A percentile compares a stretch with the other conserved stretches of the same genome.
phyloP scores from a whole-genome alignment of 805 yeast genomes.

The Torulaspora microellipsoides region DNA sequence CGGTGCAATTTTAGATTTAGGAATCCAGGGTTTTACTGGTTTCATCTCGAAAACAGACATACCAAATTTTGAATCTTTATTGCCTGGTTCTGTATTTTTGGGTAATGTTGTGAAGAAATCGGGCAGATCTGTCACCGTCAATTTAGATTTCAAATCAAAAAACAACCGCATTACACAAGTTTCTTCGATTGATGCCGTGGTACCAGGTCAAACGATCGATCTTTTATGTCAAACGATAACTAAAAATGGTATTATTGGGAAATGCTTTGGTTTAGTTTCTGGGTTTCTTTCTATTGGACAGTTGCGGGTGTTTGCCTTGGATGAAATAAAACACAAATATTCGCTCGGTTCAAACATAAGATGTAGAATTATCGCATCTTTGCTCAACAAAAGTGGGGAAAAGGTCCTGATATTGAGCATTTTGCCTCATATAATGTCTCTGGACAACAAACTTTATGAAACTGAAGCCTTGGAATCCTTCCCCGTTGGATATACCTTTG shows the following conservation, averaged over 20 bases:
- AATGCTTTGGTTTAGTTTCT: slow-evolving; percentile 68
- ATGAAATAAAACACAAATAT: slow-evolving; percentile 54
- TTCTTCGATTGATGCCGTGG: slow-evolving; percentile 70
- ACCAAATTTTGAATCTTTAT: slow-evolving; percentile 36
- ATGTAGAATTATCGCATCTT: slow-evolving; percentile 65
- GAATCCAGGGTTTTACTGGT: slow-evolving; percentile 55
- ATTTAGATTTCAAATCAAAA: slow-evolving; percentile 44
- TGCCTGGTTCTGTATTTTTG: slow-evolving; percentile 67
- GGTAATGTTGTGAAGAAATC: slow-evolving; percentile 49
- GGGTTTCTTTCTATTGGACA: slow-evolving; percentile 71
- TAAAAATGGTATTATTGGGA: slow-evolving; percentile 62
- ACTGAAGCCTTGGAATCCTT: slow-evolving; percentile 54
- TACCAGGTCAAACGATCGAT: slow-evolving; percentile 82
- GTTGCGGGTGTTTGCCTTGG: slow-evolving; percentile 42
- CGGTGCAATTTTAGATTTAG: slow-evolving; percentile 75
- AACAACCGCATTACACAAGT: slow-evolving; percentile 50
- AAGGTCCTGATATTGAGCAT: slow-evolving; percentile 57
- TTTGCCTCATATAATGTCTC: slow-evolving; percentile 48
- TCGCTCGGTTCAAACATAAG: slow-evolving; percentile 63
- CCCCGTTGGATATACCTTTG: slow-evolving; percentile 68
- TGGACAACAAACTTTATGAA: slow-evolving; percentile 10
- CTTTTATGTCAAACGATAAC: slow-evolving; percentile 59
- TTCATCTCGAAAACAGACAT: slow-evolving; percentile 73
- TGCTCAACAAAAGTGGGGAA: slow-evolving; percentile 48
- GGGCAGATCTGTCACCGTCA: slow-evolving; percentile 46